These are phyloP conservation scores for Amanita molliuscula DNA, from an alignment of 768 basidiomycete species.

Conservation along the genomic window DNA sequence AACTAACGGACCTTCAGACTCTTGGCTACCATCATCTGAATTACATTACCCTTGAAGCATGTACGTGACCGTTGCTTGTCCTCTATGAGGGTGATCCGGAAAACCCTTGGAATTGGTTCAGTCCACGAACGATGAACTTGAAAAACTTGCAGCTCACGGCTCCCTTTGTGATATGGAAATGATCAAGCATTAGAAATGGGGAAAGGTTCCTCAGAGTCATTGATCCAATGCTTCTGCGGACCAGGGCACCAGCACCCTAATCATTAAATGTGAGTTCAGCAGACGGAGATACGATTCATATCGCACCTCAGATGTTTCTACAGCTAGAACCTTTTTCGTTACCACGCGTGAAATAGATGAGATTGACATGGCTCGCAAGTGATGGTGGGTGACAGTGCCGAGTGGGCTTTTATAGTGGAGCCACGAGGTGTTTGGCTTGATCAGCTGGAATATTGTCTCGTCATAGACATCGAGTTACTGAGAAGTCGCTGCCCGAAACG, in stretches of 20 bases:
- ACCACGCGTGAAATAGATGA: slow-evolving; percentile 52
- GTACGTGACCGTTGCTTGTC: slow-evolving; percentile 84
- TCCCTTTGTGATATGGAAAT: slow-evolving; percentile 63
- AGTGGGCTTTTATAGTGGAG: not conserved
- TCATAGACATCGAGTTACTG: not conserved
- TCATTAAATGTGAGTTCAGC: not conserved
- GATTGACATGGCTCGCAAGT: slow-evolving; percentile 14
- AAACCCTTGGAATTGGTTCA: slow-evolving; percentile 48
- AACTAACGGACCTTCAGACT: slow-evolving; percentile 19
- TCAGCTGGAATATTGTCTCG: not conserved
- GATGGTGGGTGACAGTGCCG: not conserved
- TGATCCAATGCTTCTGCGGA: slow-evolving; percentile 81
- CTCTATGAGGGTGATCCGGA: slow-evolving; percentile 89
- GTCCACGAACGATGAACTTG: not conserved
- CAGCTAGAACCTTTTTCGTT: slow-evolving; percentile 64
- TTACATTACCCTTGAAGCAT: slow-evolving; percentile 66
- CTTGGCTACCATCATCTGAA: not conserved
- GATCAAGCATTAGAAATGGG: slow-evolving; percentile 87
- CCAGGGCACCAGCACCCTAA: slow-evolving; percentile 73
- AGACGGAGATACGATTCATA: not conserved
- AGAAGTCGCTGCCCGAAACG: not conserved
- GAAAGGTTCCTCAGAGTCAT: slow-evolving; percentile 66
- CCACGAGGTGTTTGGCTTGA: not conserved
- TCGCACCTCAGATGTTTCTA: slow-evolving; percentile 60
- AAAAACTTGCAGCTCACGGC: slow-evolving; percentile 35